phyloP scores from a whole-genome alignment of 2,329 filamentous ascomycete genomes.

The Hirsutella rhossiliensis region DNA sequence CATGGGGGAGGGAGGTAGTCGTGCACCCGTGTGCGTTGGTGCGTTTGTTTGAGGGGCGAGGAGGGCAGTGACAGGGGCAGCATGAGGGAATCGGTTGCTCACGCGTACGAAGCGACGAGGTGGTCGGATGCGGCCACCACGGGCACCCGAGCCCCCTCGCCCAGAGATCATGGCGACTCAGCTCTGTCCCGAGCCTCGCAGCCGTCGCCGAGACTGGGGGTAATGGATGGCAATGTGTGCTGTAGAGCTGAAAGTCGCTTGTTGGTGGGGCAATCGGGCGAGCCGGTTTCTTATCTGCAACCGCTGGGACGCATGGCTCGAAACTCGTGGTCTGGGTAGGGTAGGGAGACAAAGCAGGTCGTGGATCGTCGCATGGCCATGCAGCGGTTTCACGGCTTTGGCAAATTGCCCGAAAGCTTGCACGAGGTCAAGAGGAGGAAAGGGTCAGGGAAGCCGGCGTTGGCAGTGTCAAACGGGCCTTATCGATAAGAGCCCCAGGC shows the following conservation, averaged over 20 bases:
- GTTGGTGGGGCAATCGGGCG: too few species aligned
- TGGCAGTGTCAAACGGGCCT: neutral
- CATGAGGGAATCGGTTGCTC: slow-evolving; percentile 11
- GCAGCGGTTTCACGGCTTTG: too few species aligned
- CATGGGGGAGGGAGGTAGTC: too few species aligned
- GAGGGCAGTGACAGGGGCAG: neutral
- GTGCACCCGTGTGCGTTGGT: neutral
- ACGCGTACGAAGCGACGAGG: slow-evolving; percentile 30
- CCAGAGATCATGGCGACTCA: slow-evolving; percentile 31
- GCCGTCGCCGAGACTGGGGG: neutral
- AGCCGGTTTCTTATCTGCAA: too few species aligned
- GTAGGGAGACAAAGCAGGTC: too few species aligned
- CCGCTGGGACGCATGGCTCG: too few species aligned
- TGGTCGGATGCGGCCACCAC: slow-evolving; percentile 27
- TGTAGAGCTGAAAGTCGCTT: too few species aligned
- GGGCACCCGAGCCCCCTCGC: slow-evolving; percentile 29
- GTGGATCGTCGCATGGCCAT: too few species aligned
- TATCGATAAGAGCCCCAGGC: neutral
- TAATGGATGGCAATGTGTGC: too few species aligned
- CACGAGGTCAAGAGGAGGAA: neutral
- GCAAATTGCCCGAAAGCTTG: too few species aligned
- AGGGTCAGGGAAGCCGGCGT: neutral
- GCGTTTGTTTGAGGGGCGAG: neutral
- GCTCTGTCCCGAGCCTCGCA: neutral
- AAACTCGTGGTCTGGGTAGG: too few species aligned